A percentile compares a stretch with the other conserved stretches of the same genome.
These are phyloP conservation scores for Pyrenula massariospora DNA, from an alignment of 495 filamentous ascomycete genomes.

Conservation along the genomic window DNA sequence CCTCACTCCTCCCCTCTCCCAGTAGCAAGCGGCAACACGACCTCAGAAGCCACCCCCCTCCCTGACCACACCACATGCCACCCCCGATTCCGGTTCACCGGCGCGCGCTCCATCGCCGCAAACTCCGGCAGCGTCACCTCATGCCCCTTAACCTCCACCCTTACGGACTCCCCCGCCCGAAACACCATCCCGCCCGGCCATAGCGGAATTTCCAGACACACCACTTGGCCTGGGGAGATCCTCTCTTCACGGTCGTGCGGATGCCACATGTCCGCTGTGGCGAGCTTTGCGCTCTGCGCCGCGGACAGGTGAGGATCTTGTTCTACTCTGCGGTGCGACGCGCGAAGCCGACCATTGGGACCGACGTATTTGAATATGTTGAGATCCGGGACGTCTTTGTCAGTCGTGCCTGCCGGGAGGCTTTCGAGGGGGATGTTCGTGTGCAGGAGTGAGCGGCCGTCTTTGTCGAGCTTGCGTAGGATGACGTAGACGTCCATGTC, in stretches of 20 bases:
- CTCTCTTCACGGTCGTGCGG: slow-evolving; percentile 21
- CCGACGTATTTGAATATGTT: slow-evolving; percentile 13
- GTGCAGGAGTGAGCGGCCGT: slow-evolving; percentile 20
- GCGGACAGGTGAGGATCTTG: slow-evolving; percentile 16
- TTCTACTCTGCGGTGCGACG: slow-evolving; percentile 20
- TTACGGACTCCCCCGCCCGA: slow-evolving; percentile 16
- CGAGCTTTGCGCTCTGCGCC: too few species aligned
- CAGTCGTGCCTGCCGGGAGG: slow-evolving; percentile 16
- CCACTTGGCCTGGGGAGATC: slow-evolving; percentile 18
- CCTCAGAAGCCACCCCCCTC: slow-evolving; percentile 17
- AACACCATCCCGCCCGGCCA: slow-evolving; percentile 24
- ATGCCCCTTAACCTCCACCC: slow-evolving; percentile 21
- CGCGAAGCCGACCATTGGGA: slow-evolving; percentile 21
- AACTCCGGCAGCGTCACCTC: slow-evolving; percentile 23
- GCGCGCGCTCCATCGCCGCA: slow-evolving; percentile 17
- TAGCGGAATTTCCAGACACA: slow-evolving; percentile 21
- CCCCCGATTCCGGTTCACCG: slow-evolving; percentile 22
- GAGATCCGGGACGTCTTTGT: slow-evolving; percentile 18
- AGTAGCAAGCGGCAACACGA: slow-evolving; percentile 27
- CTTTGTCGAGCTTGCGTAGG: slow-evolving; percentile 23
- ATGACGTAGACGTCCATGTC: slow-evolving; percentile 28
- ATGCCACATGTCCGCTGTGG: too few species aligned
- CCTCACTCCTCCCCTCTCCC: too few species aligned
- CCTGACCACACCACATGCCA: slow-evolving; percentile 20
- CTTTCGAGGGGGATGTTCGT: slow-evolving; percentile 20